Conservation (phyloP, 1,284 basidiomycete species). For the Papiliotrema fonsecae region DNA sequence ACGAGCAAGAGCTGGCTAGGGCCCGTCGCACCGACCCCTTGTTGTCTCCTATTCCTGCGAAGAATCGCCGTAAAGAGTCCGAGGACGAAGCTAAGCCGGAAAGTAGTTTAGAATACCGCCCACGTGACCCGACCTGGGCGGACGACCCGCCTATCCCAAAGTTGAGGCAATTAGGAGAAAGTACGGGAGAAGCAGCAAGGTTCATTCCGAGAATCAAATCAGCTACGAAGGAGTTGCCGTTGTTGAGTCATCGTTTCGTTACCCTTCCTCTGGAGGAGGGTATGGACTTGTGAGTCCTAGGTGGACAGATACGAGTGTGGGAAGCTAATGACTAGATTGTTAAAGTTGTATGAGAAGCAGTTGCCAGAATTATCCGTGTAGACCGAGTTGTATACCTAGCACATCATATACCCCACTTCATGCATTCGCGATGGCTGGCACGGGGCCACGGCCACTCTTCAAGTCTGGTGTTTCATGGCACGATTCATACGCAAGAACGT, state of each 20-base stretch:
- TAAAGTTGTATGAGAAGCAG: slow-evolving; percentile 9
- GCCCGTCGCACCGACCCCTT: slow-evolving; percentile 26
- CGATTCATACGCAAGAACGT: no score
- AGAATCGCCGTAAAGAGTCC: background rate
- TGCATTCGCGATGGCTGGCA: no score
- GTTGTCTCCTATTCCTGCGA: background rate
- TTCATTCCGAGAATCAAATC: slow-evolving; percentile 75
- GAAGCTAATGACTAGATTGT: slow-evolving; percentile 3
- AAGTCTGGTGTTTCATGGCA: no score
- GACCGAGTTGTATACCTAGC: background rate
- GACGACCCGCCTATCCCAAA: slow-evolving; percentile 48
- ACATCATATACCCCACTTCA: background rate
- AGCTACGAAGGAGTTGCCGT: slow-evolving; percentile 72
- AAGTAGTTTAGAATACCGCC: slow-evolving; percentile 3
- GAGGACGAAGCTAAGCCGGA: slow-evolving; percentile 2
- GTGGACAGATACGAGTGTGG: no score
- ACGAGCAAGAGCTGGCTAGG: slow-evolving; percentile 31
- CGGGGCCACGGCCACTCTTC: no score
- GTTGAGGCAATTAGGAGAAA: slow-evolving; percentile 77
- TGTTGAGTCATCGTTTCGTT: slow-evolving; percentile 81
- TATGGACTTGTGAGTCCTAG: slow-evolving; percentile 59
- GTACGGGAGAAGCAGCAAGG: slow-evolving; percentile 69
- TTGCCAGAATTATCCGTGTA: slow-evolving; percentile 1
- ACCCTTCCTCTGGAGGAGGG: slow-evolving; percentile 76
- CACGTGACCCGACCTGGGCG: slow-evolving; percentile 14